Percentiles rank a stretch among this genome's conserved stretches.
Conservation (phyloP, 768 basidiomycete species). For the Candolleomyces aberdarensis region DNA sequence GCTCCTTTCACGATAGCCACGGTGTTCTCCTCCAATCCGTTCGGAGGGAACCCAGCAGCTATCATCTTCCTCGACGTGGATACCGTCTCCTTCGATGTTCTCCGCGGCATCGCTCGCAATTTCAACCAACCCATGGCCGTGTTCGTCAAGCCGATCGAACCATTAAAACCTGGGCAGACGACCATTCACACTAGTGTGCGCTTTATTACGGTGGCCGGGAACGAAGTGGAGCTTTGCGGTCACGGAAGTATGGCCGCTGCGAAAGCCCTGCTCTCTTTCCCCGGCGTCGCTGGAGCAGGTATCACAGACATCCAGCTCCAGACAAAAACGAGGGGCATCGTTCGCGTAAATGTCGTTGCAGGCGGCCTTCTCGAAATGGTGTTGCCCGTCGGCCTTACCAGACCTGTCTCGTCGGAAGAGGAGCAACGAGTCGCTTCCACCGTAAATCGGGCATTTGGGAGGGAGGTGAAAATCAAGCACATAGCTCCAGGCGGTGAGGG, state of each 20-base stretch:
- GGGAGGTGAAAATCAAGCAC: conserved; percentile 34
- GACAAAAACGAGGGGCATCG: neutral
- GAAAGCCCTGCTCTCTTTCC: conserved; percentile 32
- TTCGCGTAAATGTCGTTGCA: conserved; percentile 11
- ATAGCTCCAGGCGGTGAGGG: conserved; percentile 14
- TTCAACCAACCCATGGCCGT: conserved; percentile 44
- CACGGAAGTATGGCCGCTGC: conserved; percentile 45
- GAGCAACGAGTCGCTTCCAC: conserved; percentile 24
- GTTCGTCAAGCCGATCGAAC: conserved; percentile 27
- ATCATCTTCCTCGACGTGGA: conserved; percentile 34
- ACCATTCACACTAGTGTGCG: conserved; percentile 29
- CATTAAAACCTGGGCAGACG: conserved; percentile 18
- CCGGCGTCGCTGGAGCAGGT: conserved; percentile 21
- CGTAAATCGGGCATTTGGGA: conserved; percentile 36
- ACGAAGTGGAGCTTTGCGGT: conserved; percentile 37
- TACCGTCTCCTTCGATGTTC: conserved; percentile 20
- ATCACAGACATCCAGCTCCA: conserved; percentile 12
- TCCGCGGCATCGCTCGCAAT: conserved; percentile 35
- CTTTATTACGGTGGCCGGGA: conserved; percentile 29
- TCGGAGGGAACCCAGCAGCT: conserved; percentile 45
- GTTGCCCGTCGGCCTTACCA: conserved; percentile 26
- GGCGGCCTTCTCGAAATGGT: conserved; percentile 36
- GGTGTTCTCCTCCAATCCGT: conserved; percentile 39
- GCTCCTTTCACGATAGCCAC: conserved; percentile 36
- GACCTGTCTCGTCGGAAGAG: conserved; percentile 26